Conservation (phyloP, 2,329 filamentous ascomycete species). For the Tricladium varicosporioides region DNA sequence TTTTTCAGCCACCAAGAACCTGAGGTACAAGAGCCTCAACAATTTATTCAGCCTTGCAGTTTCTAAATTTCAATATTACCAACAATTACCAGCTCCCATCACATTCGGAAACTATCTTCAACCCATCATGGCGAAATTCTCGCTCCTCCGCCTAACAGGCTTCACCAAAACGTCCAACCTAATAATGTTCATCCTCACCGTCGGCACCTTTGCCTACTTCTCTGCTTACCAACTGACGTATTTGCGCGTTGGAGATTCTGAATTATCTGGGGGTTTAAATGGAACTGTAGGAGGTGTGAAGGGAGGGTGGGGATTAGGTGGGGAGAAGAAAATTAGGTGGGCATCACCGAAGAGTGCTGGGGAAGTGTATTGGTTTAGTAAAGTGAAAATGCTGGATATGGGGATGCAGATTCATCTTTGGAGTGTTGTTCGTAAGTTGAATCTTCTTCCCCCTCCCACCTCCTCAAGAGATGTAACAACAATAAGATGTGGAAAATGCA, state of each 20-base stretch:
- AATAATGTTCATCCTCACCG: conserved; percentile 4
- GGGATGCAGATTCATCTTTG: conserved; percentile 11
- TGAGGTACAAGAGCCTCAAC: too few species aligned
- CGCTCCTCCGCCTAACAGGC: conserved; percentile 7
- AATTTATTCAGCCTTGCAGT: too few species aligned
- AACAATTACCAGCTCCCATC: background rate
- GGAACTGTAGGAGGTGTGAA: background rate
- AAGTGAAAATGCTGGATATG: background rate
- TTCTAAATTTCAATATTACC: too few species aligned
- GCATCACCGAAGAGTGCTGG: background rate
- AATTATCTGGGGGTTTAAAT: too few species aligned
- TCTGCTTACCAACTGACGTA: background rate
- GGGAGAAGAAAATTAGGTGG: background rate
- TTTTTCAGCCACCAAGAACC: too few species aligned
- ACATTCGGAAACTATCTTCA: background rate
- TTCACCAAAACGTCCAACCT: conserved; percentile 8
- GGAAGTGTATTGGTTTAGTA: conserved; percentile 7
- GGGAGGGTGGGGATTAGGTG: background rate
- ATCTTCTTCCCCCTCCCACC: background rate
- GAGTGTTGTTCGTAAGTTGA: conserved; percentile 15
- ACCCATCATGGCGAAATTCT: background rate
- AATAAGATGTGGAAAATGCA: too few species aligned
- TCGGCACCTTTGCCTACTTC: conserved; percentile 10
- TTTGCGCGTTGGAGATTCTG: background rate
- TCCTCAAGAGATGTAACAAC: too few species aligned